These are phyloP conservation scores for Phascolomyces articulosus DNA, from an alignment of 371 early-diverging fungal species.

Conservation along the genomic window DNA sequence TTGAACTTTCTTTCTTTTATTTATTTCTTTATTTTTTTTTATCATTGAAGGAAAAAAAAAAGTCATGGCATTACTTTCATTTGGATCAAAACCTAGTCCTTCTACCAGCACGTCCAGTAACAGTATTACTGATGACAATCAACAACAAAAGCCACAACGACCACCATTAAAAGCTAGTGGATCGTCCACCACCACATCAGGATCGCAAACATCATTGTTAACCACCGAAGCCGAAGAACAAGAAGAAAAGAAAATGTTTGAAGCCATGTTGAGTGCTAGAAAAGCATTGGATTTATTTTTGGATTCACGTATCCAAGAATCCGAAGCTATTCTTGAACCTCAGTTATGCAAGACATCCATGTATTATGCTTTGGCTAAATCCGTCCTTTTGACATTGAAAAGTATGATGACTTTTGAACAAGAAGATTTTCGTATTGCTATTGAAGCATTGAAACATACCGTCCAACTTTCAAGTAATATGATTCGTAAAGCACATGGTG, in stretches of 20 bases:
- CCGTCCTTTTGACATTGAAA: conserved; percentile 59
- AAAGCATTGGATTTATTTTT: conserved; percentile 63
- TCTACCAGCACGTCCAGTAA: neutral
- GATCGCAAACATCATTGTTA: neutral
- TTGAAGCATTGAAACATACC: conserved; percentile 50
- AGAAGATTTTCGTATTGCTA: conserved; percentile 56
- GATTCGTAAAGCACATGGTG: conserved; percentile 43
- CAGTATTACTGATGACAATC: neutral
- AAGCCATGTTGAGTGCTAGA: conserved; percentile 55
- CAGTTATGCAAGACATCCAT: conserved; percentile 45
- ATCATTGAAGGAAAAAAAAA: no score
- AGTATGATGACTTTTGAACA: conserved; percentile 71
- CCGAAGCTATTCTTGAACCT: conserved; percentile 53
- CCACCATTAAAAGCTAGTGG: no score
- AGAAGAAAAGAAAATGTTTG: conserved; percentile 8
- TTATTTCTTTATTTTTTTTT: neutral
- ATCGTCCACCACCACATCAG: neutral
- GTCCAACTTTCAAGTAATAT: conserved; percentile 44
- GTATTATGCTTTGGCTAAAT: conserved; percentile 65
- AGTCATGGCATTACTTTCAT: neutral
- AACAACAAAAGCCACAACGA: neutral
- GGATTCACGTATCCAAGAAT: conserved; percentile 58
- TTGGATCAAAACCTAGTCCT: neutral
- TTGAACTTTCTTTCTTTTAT: neutral
- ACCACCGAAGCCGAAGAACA: neutral